Percentiles rank a stretch among this genome's conserved stretches.
Conservation (phyloP, 2,329 filamentous ascomycete species). For the Xylariaceae sp. region DNA sequence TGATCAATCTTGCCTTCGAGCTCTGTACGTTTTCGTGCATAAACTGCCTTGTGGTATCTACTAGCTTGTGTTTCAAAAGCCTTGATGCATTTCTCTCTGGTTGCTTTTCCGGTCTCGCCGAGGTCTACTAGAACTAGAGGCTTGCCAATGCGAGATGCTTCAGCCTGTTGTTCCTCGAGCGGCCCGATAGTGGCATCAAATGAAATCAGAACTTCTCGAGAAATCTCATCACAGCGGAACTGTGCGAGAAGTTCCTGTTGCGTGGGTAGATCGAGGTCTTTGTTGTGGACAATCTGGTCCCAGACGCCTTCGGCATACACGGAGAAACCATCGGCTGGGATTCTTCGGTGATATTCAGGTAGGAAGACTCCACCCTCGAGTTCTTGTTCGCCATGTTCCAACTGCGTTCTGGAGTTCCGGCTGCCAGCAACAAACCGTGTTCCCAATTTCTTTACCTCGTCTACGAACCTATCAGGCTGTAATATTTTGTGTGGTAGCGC, state of each 20-base stretch:
- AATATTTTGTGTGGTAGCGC: conserved; percentile 96
- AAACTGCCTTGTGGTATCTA: conserved; percentile 96
- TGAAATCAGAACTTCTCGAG: conserved; percentile 80
- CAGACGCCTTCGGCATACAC: conserved; percentile 93
- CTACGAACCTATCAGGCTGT: conserved; percentile 87
- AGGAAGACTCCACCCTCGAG: conserved; percentile 83
- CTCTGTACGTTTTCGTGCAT: conserved; percentile 82
- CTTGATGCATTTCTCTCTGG: conserved; percentile 76
- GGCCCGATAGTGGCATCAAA: conserved; percentile 86
- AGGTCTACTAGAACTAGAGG: conserved; percentile 76
- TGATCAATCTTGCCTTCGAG: conserved; percentile 85
- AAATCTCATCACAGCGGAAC: conserved; percentile 97
- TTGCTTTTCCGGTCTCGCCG: conserved; percentile 73
- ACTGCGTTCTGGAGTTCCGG: conserved; percentile 68
- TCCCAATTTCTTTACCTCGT: conserved; percentile 80
- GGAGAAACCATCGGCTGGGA: conserved; percentile 96
- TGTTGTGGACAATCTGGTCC: conserved; percentile 99
- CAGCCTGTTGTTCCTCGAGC: conserved; percentile 84
- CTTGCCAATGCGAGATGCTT: conserved; percentile 75
- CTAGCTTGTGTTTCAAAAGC: conserved; percentile 92
- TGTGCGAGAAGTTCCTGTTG: conserved; percentile 97
- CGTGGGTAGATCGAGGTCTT: conserved; percentile 93
- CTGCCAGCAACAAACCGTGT: conserved; percentile 83
- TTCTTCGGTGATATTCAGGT: conserved; percentile 92
- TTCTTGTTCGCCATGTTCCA: conserved; percentile 71